These are phyloP conservation scores for Alternaria tenuissima DNA, from an alignment of 2,329 filamentous ascomycete species.

Conservation along the genomic window DNA sequence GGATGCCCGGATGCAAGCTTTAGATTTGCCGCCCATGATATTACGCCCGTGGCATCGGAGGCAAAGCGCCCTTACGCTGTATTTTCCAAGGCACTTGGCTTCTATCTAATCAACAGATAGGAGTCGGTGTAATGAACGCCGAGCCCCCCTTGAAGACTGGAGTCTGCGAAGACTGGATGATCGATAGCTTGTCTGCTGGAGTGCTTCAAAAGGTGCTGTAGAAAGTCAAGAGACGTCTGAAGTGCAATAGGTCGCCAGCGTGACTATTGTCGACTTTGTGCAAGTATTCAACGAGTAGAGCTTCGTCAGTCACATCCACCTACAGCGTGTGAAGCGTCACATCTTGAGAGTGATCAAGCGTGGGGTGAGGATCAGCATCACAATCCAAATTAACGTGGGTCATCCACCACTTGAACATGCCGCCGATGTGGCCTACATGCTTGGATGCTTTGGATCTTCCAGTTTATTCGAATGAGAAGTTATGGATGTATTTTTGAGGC, in stretches of 20 bases:
- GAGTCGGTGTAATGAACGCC: neutral
- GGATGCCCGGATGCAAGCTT: slow-evolving; percentile 20
- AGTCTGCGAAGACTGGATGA: neutral
- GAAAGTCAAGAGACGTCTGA: neutral
- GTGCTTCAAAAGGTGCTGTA: neutral
- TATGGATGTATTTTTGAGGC: neutral
- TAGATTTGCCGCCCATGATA: slow-evolving; percentile 21
- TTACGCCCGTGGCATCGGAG: slow-evolving; percentile 20
- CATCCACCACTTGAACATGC: neutral
- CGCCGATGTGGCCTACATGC: neutral
- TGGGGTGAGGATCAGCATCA: neutral
- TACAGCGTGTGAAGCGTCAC: neutral
- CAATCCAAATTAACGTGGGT: neutral
- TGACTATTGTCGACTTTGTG: neutral
- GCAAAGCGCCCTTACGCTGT: slow-evolving; percentile 9
- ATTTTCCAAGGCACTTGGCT: slow-evolving; percentile 17
- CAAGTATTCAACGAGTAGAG: neutral
- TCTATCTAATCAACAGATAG: neutral
- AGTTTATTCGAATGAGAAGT: neutral
- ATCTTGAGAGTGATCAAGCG: neutral
- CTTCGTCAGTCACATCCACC: neutral
- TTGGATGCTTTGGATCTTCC: neutral
- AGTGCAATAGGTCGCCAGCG: too few species aligned
- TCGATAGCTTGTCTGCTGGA: neutral
- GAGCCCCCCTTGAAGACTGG: neutral